Conservation (phyloP, 345 rosid genomes). For the Nephelium lappaceum region DNA sequence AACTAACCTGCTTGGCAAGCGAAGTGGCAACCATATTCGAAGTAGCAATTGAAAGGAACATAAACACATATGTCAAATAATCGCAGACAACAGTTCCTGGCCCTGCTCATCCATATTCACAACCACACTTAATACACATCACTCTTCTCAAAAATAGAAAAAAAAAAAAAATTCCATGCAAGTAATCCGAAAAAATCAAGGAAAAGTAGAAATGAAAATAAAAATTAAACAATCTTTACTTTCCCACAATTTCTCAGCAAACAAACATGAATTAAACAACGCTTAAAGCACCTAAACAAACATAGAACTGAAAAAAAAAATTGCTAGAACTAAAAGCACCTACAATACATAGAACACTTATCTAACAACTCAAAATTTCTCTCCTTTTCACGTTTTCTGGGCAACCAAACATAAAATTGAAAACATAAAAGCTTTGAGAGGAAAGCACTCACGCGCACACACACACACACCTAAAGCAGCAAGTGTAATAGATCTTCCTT, state of each 20-base stretch:
- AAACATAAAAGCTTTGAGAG: background rate
- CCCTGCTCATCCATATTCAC: slow-evolving; percentile 50
- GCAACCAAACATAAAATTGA: background rate
- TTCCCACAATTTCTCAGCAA: slow-evolving; percentile 5
- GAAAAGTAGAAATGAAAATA: background rate
- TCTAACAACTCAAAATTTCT: background rate
- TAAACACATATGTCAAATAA: slow-evolving; percentile 67
- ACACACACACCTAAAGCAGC: no score
- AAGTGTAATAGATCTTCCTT: no score
- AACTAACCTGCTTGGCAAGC: slow-evolving; percentile 74
- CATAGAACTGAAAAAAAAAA: background rate
- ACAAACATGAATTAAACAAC: background rate
- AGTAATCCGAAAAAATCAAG: background rate
- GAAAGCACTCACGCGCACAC: slow-evolving; percentile 22
- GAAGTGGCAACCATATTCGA: slow-evolving; percentile 95
- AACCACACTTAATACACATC: slow-evolving; percentile 4
- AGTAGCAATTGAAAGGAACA: slow-evolving; percentile 92
- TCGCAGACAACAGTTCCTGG: slow-evolving; percentile 94
- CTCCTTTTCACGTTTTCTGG: background rate
- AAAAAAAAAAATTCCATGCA: background rate
- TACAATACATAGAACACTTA: background rate
- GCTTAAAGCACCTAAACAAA: no score
- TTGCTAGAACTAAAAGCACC: background rate
- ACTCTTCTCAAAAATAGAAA: background rate
- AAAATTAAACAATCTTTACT: background rate